Evolutionary conservation across 805 yeast genomes (phyloP), one percentile per base, ranked within the genome.

Genomic region (Alloascoidea hylecoeti): DNA sequence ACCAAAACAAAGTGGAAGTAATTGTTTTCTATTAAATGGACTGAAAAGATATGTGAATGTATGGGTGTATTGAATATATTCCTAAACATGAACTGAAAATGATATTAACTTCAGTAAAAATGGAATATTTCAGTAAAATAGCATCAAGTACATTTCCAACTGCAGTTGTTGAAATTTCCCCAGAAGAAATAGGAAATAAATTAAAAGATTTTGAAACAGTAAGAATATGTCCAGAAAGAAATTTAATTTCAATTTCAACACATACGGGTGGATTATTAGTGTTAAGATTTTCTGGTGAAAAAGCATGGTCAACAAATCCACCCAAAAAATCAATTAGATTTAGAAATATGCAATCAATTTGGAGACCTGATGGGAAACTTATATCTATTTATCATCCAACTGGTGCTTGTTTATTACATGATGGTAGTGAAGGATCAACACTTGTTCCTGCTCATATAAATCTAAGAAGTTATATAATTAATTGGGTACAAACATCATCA

Each of bases 141-240:
- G n/a, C n/a, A n/a, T n/a, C n/a, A n/a, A n/a, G n/a, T n/a, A n/a
- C n/a, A n/a, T n/a, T n/a, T n/a, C n/a, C n/a, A n/a, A n/a, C n/a
- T n/a, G n/a, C n/a, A n/a, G n/a, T n/a, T n/a, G n/a, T n/a, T n/a
- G n/a, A n/a, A n/a, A n/a, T n/a, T n/a, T n/a, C n/a, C n/a, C n/a
- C n/a, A n/a, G n/a, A n/a, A n/a, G n/a, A n/a, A n/a, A n/a, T n/a
- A n/a, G n/a, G n/a, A n/a, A n/a, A n/a, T n/a, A n/a, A n/a, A n/a
- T n/a, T n/a, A n/a, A n/a, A n/a, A n/a, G n/a, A n/a, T n/a, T n/a
- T n/a, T n/a, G n/a, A n/a, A n/a, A n/a, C n/a, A n/a, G n/a, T n/a
- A n/a, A n/a, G n/a, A n/a, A n/a, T n/a, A n/a, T 71, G 75, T 47
- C 78, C 78, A 2, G 56, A 65, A 5, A 65, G 72, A 63, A 70